phyloP scores from a whole-genome alignment of 768 basidiomycete genomes.

The Gymnopilus junonius region DNA sequence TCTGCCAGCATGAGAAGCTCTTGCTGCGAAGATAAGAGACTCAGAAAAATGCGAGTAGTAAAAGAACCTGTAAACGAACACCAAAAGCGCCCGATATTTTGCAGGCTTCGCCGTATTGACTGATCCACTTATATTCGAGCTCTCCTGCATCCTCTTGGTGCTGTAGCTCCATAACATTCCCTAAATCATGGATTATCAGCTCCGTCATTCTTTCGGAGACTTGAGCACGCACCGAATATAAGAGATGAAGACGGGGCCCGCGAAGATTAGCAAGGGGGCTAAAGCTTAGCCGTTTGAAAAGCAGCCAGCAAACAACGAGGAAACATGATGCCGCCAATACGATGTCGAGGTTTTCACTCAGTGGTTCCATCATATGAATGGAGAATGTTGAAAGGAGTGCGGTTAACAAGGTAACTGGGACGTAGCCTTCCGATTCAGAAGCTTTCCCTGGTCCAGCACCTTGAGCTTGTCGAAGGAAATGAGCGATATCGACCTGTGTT shows the following conservation, averaged over 20 bases:
- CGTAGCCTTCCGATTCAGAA: no score
- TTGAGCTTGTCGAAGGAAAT: not conserved
- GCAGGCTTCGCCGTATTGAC: slow-evolving; percentile 7
- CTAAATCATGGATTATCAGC: not conserved
- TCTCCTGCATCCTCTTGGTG: slow-evolving; percentile 8
- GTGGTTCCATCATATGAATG: not conserved
- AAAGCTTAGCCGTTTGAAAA: not conserved
- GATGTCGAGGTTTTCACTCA: not conserved
- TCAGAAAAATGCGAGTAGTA: not conserved
- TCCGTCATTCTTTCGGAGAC: no score
- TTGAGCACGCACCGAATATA: not conserved
- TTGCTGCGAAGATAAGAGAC: not conserved
- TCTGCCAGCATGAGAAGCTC: slow-evolving; percentile 10
- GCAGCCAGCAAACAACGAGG: not conserved
- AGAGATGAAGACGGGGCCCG: not conserved
- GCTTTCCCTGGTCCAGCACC: no score
- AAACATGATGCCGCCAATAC: not conserved
- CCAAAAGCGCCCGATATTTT: slow-evolving; percentile 8
- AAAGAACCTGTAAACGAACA: not conserved
- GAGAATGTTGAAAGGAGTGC: not conserved
- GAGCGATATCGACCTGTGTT: not conserved
- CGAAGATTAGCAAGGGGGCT: not conserved
- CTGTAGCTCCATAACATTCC: not conserved
- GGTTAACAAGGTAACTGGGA: not conserved
- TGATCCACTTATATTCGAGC: slow-evolving; percentile 6